Percentiles rank a stretch among this genome's conserved stretches.
These are phyloP conservation scores for Vitis cinerea DNA, from an alignment of 164 flowering plant species.

Conservation along the genomic window DNA sequence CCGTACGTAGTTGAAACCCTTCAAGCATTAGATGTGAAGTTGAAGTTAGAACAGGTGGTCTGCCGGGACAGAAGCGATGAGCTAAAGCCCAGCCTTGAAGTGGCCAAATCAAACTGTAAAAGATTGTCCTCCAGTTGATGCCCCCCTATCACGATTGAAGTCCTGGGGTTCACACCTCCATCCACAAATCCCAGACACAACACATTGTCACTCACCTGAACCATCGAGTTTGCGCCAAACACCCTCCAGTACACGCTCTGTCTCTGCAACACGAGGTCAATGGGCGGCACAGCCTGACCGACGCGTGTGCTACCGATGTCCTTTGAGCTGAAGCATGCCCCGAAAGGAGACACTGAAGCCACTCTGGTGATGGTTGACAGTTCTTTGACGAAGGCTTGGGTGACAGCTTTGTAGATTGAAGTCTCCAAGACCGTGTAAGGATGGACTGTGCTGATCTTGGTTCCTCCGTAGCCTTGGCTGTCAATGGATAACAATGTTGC, in stretches of 20 bases:
- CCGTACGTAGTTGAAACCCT: no score
- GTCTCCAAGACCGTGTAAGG: slow-evolving; percentile 50
- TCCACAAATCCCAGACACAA: slow-evolving; percentile 56
- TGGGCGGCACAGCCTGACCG: slow-evolving; percentile 36
- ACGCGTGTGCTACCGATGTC: slow-evolving; percentile 15
- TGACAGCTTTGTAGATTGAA: slow-evolving; percentile 36
- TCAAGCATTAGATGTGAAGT: slow-evolving; percentile 23
- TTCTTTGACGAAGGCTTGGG: slow-evolving; percentile 22
- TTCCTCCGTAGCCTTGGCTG: slow-evolving; percentile 38
- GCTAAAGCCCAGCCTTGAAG: slow-evolving; percentile 45
- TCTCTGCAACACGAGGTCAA: slow-evolving; percentile 45
- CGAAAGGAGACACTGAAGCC: slow-evolving; percentile 37
- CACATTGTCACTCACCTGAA: slow-evolving; percentile 33
- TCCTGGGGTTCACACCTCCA: slow-evolving; percentile 33
- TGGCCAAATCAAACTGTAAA: slow-evolving; percentile 50
- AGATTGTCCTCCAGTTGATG: slow-evolving; percentile 59
- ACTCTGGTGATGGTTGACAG: slow-evolving; percentile 23
- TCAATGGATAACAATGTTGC: slow-evolving; percentile 20
- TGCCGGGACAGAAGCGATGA: slow-evolving; percentile 30
- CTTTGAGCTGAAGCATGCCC: slow-evolving; percentile 28
- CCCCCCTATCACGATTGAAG: slow-evolving; percentile 55
- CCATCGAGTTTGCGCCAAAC: slow-evolving; percentile 54
- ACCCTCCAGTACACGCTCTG: slow-evolving; percentile 44
- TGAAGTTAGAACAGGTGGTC: slow-evolving; percentile 44
- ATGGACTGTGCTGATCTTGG: slow-evolving; percentile 46